phyloP scores from a whole-genome alignment of 192 early-diverging fungal genomes.

The Kickxella alabastrina region DNA sequence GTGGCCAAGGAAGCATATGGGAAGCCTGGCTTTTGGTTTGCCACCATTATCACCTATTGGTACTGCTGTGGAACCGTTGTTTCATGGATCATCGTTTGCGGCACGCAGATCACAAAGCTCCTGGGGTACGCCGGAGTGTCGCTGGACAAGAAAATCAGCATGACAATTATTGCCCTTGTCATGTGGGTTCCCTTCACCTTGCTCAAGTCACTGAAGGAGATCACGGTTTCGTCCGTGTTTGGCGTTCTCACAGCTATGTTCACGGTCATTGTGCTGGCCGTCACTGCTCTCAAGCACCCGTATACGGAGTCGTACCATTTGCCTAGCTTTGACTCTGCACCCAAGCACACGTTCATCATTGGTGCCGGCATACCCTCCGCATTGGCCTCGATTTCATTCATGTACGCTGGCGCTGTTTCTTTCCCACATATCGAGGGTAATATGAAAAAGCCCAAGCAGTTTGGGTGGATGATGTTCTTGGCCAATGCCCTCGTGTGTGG shows the following conservation, averaged over 20 bases:
- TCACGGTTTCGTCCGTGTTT: slow-evolving; percentile 70
- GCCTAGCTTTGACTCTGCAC: slow-evolving; percentile 21
- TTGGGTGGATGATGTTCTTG: slow-evolving; percentile 62
- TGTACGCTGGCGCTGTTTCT: slow-evolving; percentile 77
- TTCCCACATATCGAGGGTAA: slow-evolving; percentile 83
- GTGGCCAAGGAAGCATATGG: slow-evolving; percentile 73
- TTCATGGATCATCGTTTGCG: slow-evolving; percentile 74
- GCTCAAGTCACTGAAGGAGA: slow-evolving; percentile 76
- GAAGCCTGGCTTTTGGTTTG: slow-evolving; percentile 55
- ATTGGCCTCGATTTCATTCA: slow-evolving; percentile 76
- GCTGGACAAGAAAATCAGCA: slow-evolving; percentile 57
- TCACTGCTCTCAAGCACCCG: slow-evolving; percentile 31
- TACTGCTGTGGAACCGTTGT: slow-evolving; percentile 65
- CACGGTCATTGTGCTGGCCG: slow-evolving; percentile 51
- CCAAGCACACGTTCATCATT: slow-evolving; percentile 56
- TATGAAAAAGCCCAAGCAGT: slow-evolving; percentile 67
- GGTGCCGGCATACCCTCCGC: slow-evolving; percentile 70
- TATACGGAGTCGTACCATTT: slow-evolving; percentile 39
- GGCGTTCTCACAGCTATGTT: slow-evolving; percentile 67
- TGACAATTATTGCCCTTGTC: slow-evolving; percentile 59
- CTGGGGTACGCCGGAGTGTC: slow-evolving; percentile 43
- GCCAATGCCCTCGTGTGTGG: slow-evolving; percentile 62
- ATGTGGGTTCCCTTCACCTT: slow-evolving; percentile 74
- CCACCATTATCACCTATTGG: slow-evolving; percentile 53
- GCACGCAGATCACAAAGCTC: slow-evolving; percentile 61